These are phyloP conservation scores for Pluteus cervinus DNA, from an alignment of 768 basidiomycete species.

Conservation along the genomic window DNA sequence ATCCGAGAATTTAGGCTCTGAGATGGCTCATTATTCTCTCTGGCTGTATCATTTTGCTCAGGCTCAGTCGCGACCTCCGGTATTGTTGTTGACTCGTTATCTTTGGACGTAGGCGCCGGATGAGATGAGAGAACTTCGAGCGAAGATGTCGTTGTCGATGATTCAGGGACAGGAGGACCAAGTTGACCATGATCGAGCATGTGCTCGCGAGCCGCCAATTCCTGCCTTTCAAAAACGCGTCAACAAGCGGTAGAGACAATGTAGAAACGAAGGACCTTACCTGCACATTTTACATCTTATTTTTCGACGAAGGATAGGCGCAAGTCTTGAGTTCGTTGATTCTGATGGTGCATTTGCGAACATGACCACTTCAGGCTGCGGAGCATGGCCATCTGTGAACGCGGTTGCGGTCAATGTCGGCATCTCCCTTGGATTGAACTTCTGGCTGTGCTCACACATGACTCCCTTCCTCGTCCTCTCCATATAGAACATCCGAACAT, in stretches of 20 bases:
- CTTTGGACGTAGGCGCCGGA: no score
- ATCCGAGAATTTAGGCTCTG: no score
- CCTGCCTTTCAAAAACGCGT: constrained; percentile 44
- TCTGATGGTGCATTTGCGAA: constrained; percentile 69
- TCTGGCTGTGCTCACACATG: constrained; percentile 53
- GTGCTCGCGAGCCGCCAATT: constrained; percentile 86
- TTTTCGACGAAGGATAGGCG: constrained; percentile 40
- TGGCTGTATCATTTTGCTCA: not conserved
- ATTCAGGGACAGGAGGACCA: constrained; percentile 57
- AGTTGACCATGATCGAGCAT: constrained; percentile 89
- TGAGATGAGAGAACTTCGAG: no score
- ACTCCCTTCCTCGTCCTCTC: constrained; percentile 68
- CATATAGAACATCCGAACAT: constrained; percentile 79
- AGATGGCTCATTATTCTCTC: not conserved
- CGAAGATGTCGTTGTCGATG: constrained; percentile 41
- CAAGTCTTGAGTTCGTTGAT: no score
- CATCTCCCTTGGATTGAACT: no score
- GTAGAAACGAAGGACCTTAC: constrained; percentile 25
- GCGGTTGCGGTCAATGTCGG: constrained; percentile 6
- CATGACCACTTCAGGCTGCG: constrained; percentile 58
- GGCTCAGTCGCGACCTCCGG: not conserved
- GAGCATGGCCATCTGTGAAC: constrained; percentile 66
- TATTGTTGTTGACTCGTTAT: not conserved
- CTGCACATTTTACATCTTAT: constrained; percentile 94
- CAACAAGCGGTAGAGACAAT: not conserved